Base-by-base conservation (phyloP, 2,329 filamentous ascomycete species). In the Rhynchosporium secalis region DNA sequence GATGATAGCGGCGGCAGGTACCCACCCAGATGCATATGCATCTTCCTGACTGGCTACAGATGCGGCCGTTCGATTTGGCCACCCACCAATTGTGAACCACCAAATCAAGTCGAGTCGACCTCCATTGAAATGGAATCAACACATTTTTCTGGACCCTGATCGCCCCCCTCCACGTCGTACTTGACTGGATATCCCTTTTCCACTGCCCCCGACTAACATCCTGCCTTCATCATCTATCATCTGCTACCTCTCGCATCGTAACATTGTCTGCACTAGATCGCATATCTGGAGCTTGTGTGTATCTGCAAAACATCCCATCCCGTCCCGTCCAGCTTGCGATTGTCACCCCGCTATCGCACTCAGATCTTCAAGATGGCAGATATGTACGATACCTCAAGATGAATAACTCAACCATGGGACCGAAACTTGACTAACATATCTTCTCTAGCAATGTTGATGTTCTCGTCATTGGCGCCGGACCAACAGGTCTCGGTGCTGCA, bases 381-480 rank as follows among this genome's bases (percentile, higher is more conserved):
- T 56, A 67, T 68, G 69, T 71, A 64, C 29, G 70, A 63, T 54
- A 46, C 20, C 41, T 48, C 36, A 51, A 47, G 8, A 26, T 12
- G n/a, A 36, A 4, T 9, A 15, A 38, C 49, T 12, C 49, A 52
- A 40, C 36, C 20, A 20, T 20, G 20, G 20, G 20, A 20, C 20
- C 20, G 20, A 20, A 20, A 20, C 20, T 20, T 20, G 1, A 54
- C 58, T 65, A 48, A 66, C 15, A 10, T 56, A 15, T 28, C 41
- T 7, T 36, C 72, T 59, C 56, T 13, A 78, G 92, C 78, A 88
- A 92, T 75, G 92, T 98, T 77, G 95, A 99, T 80, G 90, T 99
- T 72, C 91, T 99, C 76, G 88, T 99, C 78, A 97, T 98, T 81
- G 95, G 95, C 76, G 94, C 94, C 80, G 95, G 95, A 76, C 95